phyloP scores from a whole-genome alignment of 345 rosid species.

The Anastatica hierochuntica region DNA sequence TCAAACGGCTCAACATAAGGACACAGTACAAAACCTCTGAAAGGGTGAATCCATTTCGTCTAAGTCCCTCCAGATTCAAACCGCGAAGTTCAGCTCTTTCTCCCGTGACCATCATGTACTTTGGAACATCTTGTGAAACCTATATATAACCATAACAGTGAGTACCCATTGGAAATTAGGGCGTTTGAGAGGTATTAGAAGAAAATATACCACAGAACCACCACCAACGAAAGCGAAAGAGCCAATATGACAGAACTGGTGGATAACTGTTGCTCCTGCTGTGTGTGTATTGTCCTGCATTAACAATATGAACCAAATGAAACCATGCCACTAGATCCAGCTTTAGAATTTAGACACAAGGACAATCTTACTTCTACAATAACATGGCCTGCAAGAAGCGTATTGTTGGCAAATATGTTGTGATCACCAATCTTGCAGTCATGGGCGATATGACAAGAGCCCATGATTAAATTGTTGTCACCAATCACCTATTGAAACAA shows the following conservation, averaged over 20 bases:
- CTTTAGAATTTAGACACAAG: background rate
- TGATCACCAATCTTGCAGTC: slow-evolving; percentile 79
- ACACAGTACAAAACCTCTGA: slow-evolving; percentile 44
- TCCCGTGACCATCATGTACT: slow-evolving; percentile 79
- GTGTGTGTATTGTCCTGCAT: slow-evolving; percentile 72
- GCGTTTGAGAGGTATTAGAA: background rate
- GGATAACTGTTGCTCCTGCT: slow-evolving; percentile 75
- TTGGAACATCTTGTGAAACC: slow-evolving; percentile 96
- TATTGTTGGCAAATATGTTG: slow-evolving; percentile 83
- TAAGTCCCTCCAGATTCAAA: slow-evolving; percentile 81
- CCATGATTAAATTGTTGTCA: slow-evolving; percentile 86
- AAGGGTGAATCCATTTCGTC: slow-evolving; percentile 55
- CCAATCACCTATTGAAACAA: slow-evolving; percentile 62
- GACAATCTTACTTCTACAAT: slow-evolving; percentile 54
- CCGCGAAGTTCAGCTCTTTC: slow-evolving; percentile 90
- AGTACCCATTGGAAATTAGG: background rate
- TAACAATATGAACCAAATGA: slow-evolving; percentile 20
- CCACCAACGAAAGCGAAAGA: slow-evolving; percentile 82
- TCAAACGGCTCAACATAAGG: background rate
- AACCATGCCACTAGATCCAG: background rate
- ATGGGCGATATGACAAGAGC: slow-evolving; percentile 93
- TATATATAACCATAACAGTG: slow-evolving; percentile 11
- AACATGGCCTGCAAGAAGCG: slow-evolving; percentile 93
- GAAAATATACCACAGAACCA: slow-evolving; percentile 73
- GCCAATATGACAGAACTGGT: slow-evolving; percentile 81